Evolutionary conservation across 345 rosid species (phyloP), one percentile per base, ranked within the genome.

Genomic region (Conringia planisiliqua): DNA sequence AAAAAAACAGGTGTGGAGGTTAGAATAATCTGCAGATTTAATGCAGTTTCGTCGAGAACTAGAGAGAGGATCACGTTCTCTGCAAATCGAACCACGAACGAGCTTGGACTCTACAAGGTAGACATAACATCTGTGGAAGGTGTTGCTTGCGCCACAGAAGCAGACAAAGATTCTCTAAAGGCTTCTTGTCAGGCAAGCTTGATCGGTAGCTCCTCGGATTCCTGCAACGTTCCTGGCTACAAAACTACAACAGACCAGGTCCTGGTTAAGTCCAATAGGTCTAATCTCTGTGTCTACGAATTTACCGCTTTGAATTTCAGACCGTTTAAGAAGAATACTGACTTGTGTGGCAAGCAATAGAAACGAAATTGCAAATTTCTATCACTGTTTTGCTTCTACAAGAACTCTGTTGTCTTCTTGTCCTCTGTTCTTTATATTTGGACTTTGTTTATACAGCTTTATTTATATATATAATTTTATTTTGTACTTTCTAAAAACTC

Each of bases 221-320:
- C 87, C 17, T 96, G 98, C 86, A 89, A 87, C 55, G 83, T 96
- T 78, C 97, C 98, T 54, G 97, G 96, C 44, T 79, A 87, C 80
- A 83, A 67, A 75, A 83, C 82, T 68, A 90, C 98, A 17, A 81
- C 99, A 3, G 88, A 96, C 75, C 89, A 88, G 80, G 85, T 90
- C 3, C 76, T 87, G 7, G 66, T 94, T 70, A 90, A 89, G 75
- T 80, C 92, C 69, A 87, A 77, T 64, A 76, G 67, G 48, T 78
- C 87, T 39, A 92, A 95, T 80, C 74, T 86, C 73, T 95, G 99
- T 83, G 67, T 95, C 80, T 92, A 87, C 62, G 88, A 90, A 68
- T 80, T 95, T 33, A 84, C 27, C 65, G 80, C 96, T 46, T 76
- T 95, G 77, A 95, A 82, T 81, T 92, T 84, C 73, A 90, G 85